Conservation (phyloP, 2,329 filamentous ascomycete species). For the Geosmithia flava region DNA sequence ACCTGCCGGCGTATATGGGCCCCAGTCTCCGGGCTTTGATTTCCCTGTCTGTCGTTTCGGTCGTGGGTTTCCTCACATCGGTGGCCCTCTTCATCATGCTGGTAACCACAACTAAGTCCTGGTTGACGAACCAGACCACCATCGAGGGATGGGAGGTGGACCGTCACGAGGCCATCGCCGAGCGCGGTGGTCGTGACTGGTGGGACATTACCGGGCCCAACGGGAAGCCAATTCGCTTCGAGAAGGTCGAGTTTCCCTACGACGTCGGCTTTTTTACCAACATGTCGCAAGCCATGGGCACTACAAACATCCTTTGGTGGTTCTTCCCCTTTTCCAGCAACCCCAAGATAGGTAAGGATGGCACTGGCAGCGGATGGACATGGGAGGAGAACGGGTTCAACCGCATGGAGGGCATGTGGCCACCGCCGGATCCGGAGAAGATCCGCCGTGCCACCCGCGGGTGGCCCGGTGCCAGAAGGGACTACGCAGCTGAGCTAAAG, state of each 20-base stretch:
- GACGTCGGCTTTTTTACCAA: slow-evolving; percentile 67
- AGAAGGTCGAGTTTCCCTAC: slow-evolving; percentile 68
- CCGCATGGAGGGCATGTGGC: slow-evolving; percentile 46
- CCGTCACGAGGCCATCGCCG: slow-evolving; percentile 44
- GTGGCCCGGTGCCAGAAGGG: slow-evolving; percentile 25
- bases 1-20: slow-evolving; percentile 63
- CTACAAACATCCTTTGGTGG: slow-evolving; percentile 53
- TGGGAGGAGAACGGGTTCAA: slow-evolving; percentile 74
- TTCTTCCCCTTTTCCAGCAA: slow-evolving; percentile 51
- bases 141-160: slow-evolving; percentile 71
- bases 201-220: slow-evolving; percentile 24
- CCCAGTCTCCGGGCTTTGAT: slow-evolving; percentile 47
- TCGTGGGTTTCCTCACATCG: slow-evolving; percentile 45
- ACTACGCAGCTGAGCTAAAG: slow-evolving; percentile 19
- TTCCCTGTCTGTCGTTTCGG: slow-evolving; percentile 45
- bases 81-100: slow-evolving; percentile 55
- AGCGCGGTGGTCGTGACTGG: slow-evolving; percentile 31
- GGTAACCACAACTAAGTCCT: slow-evolving; percentile 45
- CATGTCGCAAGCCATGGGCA: slow-evolving; percentile 65
- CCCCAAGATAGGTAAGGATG: slow-evolving; percentile 26
- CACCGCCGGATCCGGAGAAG: slow-evolving; percentile 51
- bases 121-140: slow-evolving; percentile 61
- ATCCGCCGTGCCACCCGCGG: slow-evolving; percentile 26
- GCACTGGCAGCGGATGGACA: slow-evolving; percentile 35
- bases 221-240: slow-evolving; percentile 33